Evolutionary conservation across 225 moss, liverwort and hornwort genomes (phyloP).

Genomic region (Straminergon stramineum): DNA sequence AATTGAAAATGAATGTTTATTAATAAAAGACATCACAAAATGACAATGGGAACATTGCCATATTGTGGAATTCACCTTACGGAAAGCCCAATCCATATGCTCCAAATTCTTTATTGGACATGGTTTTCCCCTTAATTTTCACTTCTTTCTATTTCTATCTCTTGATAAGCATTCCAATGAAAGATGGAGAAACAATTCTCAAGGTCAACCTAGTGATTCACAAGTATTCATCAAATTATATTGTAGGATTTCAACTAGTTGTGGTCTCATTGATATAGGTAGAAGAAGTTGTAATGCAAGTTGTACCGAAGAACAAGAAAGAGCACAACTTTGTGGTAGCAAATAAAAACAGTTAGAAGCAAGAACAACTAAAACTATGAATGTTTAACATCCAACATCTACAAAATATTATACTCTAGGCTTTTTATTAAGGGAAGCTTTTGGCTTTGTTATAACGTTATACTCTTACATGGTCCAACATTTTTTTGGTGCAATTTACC

Average conservation of each 20-base stretch:
- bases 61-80: neutral
- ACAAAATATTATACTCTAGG: neutral
- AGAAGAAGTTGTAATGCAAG: neutral
- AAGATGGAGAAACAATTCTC: neutral
- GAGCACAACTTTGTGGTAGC: neutral
- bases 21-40: too few species aligned
- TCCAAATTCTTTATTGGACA: rapidly evolving
- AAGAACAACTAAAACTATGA: neutral
- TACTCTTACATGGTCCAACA: neutral
- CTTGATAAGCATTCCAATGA: neutral
- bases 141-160: neutral
- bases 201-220: neutral
- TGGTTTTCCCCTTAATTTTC: neutral
- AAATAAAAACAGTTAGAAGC: neutral
- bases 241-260: rapidly evolving
- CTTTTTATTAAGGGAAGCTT: neutral
- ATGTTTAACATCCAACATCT: neutral
- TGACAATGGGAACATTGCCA: neutral
- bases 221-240: neutral
- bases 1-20: neutral
- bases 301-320: neutral
- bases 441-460: neutral
- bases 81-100: neutral
- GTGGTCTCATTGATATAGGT: rapidly evolving
- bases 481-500: neutral